Percentiles rank a stretch among this genome's conserved stretches.
Evolutionary conservation across 2,329 filamentous ascomycete species (phyloP).

Genomic region (Zopfia rhizophila): DNA sequence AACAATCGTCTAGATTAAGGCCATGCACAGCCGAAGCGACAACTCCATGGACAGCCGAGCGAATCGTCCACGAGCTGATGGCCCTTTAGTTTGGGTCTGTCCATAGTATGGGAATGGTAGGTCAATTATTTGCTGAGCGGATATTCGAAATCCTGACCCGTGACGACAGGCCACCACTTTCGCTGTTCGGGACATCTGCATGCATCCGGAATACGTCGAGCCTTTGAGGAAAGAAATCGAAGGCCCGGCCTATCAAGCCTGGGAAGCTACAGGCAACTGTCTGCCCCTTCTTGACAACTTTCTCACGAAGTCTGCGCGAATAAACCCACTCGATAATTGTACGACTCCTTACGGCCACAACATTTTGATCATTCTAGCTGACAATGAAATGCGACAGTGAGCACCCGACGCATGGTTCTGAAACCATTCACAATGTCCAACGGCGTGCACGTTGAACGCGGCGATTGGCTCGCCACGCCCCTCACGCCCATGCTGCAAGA

Average conservation of each 20-base stretch:
- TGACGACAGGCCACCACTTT: conserved; percentile 18
- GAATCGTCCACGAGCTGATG: conserved; percentile 44
- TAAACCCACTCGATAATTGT: conserved; percentile 31
- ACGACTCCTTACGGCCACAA: conserved; percentile 7
- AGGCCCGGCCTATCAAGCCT: conserved; percentile 15
- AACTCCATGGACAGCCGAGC: conserved; percentile 39
- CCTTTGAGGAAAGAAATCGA: conserved; percentile 28
- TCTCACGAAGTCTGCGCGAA: conserved; percentile 29
- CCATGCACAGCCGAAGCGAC: no score
- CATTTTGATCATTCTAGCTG: not conserved
- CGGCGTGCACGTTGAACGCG: conserved; percentile 23
- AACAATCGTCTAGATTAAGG: conserved; percentile 33
- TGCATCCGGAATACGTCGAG: conserved; percentile 28
- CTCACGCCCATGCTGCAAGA: conserved; percentile 28
- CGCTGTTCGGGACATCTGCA: conserved; percentile 28
- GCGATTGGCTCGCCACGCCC: conserved; percentile 32
- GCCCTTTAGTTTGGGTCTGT: conserved; percentile 50
- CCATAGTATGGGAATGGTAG: conserved; percentile 36
- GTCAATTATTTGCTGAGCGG: conserved; percentile 4
- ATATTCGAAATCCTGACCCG: no score
- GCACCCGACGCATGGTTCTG: conserved; percentile 26
- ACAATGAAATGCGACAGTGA: conserved; percentile 11
- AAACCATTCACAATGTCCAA: conserved; percentile 27
- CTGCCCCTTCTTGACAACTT: conserved; percentile 34
- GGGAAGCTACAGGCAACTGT: conserved; percentile 19